Evolutionary conservation across 1,284 basidiomycete genomes (phyloP), one percentile per base, ranked within the genome.

Genomic region (Marasmius sp.): DNA sequence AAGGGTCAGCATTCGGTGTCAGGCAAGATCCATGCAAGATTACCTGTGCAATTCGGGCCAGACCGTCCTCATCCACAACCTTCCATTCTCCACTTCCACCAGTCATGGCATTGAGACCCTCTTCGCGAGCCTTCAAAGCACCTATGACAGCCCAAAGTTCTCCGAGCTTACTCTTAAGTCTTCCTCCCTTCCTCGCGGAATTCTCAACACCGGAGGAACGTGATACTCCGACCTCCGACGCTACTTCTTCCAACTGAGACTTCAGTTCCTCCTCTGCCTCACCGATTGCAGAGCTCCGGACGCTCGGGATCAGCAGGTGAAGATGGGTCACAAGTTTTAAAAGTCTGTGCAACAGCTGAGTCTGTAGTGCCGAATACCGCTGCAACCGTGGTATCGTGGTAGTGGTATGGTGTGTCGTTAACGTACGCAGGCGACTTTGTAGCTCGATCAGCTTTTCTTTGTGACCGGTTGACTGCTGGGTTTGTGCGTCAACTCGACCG

Each of bases 61-160:
- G 76, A 0, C 91, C 91, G 11, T 92, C 91, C 67, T 93, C 91
- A 72, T 96, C 93, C 3, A 92, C 89, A 20, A 93, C 90, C 8
- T 89, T 84, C 94, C 94, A 95, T 65, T 88, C 89, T 54, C 82
- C 79, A 39, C 74, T 74, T 0, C 79, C 80, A 2, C 76, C 79
- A 58, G 74, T 76, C 53, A 61, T 71, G 65, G 64, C 68, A 72
- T 67, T 71, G 80, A 65, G 79, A 74, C 60, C 80, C 84, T 59
- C 82, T 74, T 67, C 90, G 87, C 65, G 80, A 73, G 89, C 89
- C 63, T 83, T 82, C 16, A 94, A 80, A 59, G 92, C 89, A n/a
- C 92, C 92, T 11, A 95, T 81, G 45, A 91, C 77, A 12, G 92
- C 93, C 93, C 94, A 95, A 33, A 96, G 79, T 73, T 95, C 94